phyloP scores from a whole-genome alignment of 768 basidiomycete species.

The Clitopilus hobsonii region DNA sequence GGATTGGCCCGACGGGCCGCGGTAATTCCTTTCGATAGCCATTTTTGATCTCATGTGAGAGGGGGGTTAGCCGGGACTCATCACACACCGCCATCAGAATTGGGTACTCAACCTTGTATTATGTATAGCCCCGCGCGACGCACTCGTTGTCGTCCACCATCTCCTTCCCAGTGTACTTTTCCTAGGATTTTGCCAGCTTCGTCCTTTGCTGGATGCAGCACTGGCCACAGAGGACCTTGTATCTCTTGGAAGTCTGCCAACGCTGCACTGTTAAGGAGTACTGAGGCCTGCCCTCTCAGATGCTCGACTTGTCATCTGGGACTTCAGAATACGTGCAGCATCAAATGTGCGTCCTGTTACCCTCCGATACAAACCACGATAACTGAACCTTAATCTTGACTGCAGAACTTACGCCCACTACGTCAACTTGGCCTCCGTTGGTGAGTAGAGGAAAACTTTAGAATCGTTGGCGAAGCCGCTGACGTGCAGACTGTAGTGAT shows the following conservation, averaged over 20 bases:
- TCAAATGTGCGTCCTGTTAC: conserved; percentile 9
- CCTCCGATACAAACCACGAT: not conserved
- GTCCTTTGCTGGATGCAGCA: not conserved
- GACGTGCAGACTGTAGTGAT: conserved; percentile 19
- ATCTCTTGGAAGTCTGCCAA: not conserved
- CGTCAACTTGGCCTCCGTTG: conserved; percentile 12
- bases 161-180: not conserved
- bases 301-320: conserved; percentile 4
- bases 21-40: not conserved
- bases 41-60: not conserved
- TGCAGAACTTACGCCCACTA: conserved; percentile 7
- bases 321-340: conserved; percentile 7
- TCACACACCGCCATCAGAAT: not conserved
- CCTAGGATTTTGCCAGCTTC: not conserved
- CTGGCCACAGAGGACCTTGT: not conserved
- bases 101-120: not conserved
- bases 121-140: not conserved
- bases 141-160: not conserved
- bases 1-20: not conserved
- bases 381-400: not conserved
- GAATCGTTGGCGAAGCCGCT: not conserved
- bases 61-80: not conserved
- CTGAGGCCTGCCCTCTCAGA: not conserved
- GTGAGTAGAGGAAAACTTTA: conserved; percentile 2
- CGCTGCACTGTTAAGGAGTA: not conserved